phyloP scores from a whole-genome alignment of 495 filamentous ascomycete species.

The Schizothecium vesticola region DNA sequence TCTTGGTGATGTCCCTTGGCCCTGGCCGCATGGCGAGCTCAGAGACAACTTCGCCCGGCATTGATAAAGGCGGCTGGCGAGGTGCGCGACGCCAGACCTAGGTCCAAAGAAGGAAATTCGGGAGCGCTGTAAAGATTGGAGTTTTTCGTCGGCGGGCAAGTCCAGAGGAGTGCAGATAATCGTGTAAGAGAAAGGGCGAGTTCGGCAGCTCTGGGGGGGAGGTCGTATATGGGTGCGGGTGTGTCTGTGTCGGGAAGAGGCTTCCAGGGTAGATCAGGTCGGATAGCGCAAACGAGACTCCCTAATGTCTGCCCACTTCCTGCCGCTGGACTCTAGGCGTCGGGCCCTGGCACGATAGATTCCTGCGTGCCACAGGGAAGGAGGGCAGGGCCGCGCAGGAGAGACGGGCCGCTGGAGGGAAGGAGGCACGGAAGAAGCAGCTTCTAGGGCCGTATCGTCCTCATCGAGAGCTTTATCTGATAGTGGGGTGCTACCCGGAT shows the following conservation, averaged over 20 bases:
- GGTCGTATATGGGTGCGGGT: neutral
- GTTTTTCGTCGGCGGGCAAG: neutral
- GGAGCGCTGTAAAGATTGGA: neutral
- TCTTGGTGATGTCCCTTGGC: conserved; percentile 32
- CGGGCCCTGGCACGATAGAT: neutral
- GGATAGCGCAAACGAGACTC: conserved; percentile 11
- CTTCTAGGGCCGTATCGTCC: neutral
- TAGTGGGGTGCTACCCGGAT: neutral
- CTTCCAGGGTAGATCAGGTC: neutral
- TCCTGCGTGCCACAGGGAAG: neutral
- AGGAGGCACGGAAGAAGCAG: neutral
- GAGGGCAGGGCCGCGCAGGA: neutral
- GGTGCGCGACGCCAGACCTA: neutral
- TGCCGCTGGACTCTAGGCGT: neutral
- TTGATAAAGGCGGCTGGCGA: conserved; percentile 15
- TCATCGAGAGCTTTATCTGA: neutral
- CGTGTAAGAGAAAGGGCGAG: neutral
- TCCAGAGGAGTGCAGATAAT: neutral
- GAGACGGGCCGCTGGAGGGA: neutral
- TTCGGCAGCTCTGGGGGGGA: neutral
- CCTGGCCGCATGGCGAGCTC: conserved; percentile 40
- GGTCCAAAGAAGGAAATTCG: neutral
- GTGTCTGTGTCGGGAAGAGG: neutral
- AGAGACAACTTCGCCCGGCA: conserved; percentile 35
- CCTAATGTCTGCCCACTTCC: neutral